Evolutionary conservation across 2,329 filamentous ascomycete genomes (phyloP).

Genomic region (Myotisia sp.): DNA sequence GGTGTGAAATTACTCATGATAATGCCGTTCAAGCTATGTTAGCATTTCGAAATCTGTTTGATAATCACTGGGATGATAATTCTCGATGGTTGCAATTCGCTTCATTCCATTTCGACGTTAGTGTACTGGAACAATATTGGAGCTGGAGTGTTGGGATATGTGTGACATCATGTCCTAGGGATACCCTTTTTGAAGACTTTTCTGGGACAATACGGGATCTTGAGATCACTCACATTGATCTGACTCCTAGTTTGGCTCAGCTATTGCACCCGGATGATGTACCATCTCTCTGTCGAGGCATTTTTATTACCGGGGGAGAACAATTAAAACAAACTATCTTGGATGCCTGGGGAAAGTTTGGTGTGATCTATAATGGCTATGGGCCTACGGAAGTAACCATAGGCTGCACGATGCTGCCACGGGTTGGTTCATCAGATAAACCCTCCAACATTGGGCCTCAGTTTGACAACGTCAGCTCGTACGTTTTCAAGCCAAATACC

Average conservation of each 20-base stretch:
- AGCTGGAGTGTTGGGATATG: conserved; percentile 84
- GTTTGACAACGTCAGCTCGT: conserved; percentile 77
- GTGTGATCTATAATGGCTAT: conserved; percentile 82
- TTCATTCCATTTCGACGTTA: conserved; percentile 88
- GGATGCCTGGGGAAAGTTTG: conserved; percentile 64
- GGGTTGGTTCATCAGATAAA: conserved; percentile 62
- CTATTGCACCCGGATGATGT: conserved; percentile 67
- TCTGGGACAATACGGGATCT: conserved; percentile 56
- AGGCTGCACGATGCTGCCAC: conserved; percentile 77
- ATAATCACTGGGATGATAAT: conserved; percentile 53
- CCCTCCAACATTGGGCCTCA: conserved; percentile 77
- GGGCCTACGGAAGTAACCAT: conserved; percentile 90
- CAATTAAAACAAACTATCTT: conserved; percentile 78
- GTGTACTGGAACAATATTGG: conserved; percentile 88
- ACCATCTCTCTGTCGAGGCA: conserved; percentile 61
- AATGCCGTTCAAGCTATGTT: conserved; percentile 84
- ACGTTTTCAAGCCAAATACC: conserved; percentile 57
- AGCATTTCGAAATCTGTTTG: conserved; percentile 67
- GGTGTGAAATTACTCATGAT: conserved; percentile 75
- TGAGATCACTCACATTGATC: conserved; percentile 74
- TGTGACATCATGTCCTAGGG: conserved; percentile 65
- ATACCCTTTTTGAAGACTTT: conserved; percentile 74
- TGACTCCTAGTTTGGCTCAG: conserved; percentile 75
- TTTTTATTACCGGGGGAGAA: conserved; percentile 89
- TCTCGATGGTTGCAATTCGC: conserved; percentile 89